Evolutionary conservation across 2,329 filamentous ascomycete species (phyloP).

Genomic region (Alternaria angustiovoidea): DNA sequence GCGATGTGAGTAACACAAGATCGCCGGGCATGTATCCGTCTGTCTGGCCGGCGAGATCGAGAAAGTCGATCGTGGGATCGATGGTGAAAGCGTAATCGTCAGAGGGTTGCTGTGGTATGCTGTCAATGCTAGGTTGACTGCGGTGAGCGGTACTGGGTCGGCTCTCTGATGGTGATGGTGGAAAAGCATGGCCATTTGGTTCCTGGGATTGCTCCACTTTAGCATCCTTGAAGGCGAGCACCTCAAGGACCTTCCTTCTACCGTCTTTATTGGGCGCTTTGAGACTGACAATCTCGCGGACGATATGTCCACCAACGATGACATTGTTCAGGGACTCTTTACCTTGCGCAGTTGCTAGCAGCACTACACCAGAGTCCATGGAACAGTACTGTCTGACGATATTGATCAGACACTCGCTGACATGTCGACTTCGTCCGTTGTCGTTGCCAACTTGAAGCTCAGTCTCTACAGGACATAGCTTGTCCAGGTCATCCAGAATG

Average conservation of each 20-base stretch:
- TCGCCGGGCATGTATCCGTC: constrained; percentile 99
- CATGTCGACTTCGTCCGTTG: constrained; percentile 88
- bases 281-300: constrained; percentile 87
- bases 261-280: constrained; percentile 94
- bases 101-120: constrained; percentile 43
- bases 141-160: constrained; percentile 54
- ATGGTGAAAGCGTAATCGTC: constrained; percentile 70
- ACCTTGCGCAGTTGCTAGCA: constrained; percentile 88
- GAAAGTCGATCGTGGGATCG: constrained; percentile 81
- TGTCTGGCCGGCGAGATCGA: constrained; percentile 91
- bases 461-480: constrained; percentile 90
- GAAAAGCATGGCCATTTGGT: constrained; percentile 43
- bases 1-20: constrained; percentile 81
- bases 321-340: constrained; percentile 94
- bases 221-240: constrained; percentile 66
- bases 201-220: constrained; percentile 34
- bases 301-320: constrained; percentile 88
- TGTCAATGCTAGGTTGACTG: constrained; percentile 51
- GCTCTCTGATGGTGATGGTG: constrained; percentile 59
- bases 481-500: constrained; percentile 91
- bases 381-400: constrained; percentile 86
- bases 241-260: constrained; percentile 81
- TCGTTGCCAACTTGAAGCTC: constrained; percentile 94
- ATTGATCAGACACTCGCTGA: constrained; percentile 86
- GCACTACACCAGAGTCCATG: constrained; percentile 78